phyloP scores from a whole-genome alignment of 192 early-diverging fungal species.

The Gaertneriomyces sp. region DNA sequence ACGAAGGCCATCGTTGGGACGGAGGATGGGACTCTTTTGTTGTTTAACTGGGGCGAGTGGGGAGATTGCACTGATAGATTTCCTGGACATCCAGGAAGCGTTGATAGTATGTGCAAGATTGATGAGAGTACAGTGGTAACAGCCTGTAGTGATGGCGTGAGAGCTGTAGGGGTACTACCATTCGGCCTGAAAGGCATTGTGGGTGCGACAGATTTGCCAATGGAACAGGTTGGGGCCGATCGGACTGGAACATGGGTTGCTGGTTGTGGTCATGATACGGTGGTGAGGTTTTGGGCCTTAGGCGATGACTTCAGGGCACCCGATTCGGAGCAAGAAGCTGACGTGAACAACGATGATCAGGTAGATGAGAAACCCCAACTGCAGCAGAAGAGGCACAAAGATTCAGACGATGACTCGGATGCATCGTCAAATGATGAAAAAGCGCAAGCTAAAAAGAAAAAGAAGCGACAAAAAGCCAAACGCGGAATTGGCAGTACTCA shows the following conservation, averaged over 20 bases:
- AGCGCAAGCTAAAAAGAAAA: conserved; percentile 23
- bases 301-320: conserved; percentile 38
- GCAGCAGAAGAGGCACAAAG: conserved; percentile 58
- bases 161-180: conserved; percentile 83
- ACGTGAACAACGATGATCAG: conserved; percentile 59
- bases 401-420: conserved; percentile 47
- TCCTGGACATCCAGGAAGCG: conserved; percentile 87
- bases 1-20: conserved; percentile 87
- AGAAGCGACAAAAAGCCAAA: conserved; percentile 41
- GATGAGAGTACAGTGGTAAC: conserved; percentile 83
- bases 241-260: conserved; percentile 72
- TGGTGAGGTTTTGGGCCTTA: conserved; percentile 80
- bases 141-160: conserved; percentile 84
- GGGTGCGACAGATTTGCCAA: conserved; percentile 83
- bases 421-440: conserved; percentile 1
- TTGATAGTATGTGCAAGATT: conserved; percentile 81
- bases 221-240: conserved; percentile 74
- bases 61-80: conserved; percentile 92
- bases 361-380: conserved; percentile 73
- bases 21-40: conserved; percentile 79
- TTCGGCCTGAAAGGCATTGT: conserved; percentile 86
- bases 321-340: conserved; percentile 38
- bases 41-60: conserved; percentile 90
- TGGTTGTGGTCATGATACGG: conserved; percentile 81
- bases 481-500: conserved; percentile 19